Percentiles rank a stretch among this genome's conserved stretches.
These are phyloP conservation scores for Hyphopichia khmerensis DNA, from an alignment of 1,139 yeast species.

Conservation along the genomic window DNA sequence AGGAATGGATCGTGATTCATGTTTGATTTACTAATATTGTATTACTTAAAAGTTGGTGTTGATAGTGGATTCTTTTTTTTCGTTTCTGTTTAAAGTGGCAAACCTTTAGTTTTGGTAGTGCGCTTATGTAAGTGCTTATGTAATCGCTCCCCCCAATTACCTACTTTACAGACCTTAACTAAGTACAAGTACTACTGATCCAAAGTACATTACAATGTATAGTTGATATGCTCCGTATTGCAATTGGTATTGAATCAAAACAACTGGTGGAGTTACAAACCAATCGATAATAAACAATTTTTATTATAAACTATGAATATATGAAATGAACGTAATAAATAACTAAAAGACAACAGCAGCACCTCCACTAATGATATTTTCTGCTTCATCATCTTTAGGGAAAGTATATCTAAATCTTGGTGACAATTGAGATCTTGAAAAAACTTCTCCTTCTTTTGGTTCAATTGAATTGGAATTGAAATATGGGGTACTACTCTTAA, in stretches of 20 bases:
- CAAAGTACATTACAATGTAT: too few species aligned
- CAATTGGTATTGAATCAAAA: too few species aligned
- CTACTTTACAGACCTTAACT: neutral
- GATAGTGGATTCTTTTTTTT: too few species aligned
- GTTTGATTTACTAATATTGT: neutral
- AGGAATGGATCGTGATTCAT: constrained; percentile 92
- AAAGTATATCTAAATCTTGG: constrained; percentile 64
- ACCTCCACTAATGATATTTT: constrained; percentile 73
- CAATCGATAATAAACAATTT: too few species aligned
- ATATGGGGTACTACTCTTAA: constrained; percentile 11
- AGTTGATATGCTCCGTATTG: too few species aligned
- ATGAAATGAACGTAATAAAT: too few species aligned
- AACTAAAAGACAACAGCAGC: constrained; percentile 49
- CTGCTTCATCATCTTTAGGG: constrained; percentile 68
- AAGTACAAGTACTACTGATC: too few species aligned
- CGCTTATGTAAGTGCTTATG: too few species aligned
- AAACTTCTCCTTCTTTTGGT: constrained; percentile 47
- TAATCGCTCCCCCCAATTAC: too few species aligned
- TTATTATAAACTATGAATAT: too few species aligned
- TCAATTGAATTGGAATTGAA: constrained; percentile 36
- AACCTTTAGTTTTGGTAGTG: neutral
- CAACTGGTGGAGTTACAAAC: too few species aligned
- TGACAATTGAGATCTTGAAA: constrained; percentile 67
- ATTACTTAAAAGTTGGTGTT: neutral
- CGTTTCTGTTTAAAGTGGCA: neutral